Evolutionary conservation across 208 protist genomes (phyloP).

Genomic region (Angomonas deanei): DNA sequence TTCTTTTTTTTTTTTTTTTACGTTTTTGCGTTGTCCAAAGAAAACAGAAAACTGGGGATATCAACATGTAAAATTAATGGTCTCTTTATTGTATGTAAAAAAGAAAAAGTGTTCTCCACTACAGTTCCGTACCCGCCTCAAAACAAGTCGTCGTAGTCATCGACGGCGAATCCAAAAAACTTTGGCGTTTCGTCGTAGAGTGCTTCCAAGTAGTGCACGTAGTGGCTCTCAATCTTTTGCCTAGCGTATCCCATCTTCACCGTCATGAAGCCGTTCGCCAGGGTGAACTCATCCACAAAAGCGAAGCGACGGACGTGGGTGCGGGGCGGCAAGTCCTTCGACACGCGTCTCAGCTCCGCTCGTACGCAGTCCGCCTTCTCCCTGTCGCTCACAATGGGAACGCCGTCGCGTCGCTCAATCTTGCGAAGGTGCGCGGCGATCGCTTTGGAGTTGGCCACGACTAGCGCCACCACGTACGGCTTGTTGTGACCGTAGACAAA

Average conservation of each 20-base stretch:
- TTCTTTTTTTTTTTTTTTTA: slow-evolving; percentile 3
- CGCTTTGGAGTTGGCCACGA: slow-evolving; percentile 81
- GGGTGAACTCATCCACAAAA: slow-evolving; percentile 87
- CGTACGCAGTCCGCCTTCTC: slow-evolving; percentile 89
- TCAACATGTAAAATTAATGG: not conserved
- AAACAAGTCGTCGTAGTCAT: slow-evolving; percentile 91
- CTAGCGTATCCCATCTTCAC: slow-evolving; percentile 85
- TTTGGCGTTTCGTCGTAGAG: slow-evolving; percentile 88
- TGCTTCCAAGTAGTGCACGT: slow-evolving; percentile 87
- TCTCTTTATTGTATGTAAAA: slow-evolving; percentile 4
- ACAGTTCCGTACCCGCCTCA: too few species aligned
- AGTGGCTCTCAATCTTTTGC: slow-evolving; percentile 81
- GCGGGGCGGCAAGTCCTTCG: slow-evolving; percentile 65
- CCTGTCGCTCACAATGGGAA: slow-evolving; percentile 82
- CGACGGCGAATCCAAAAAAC: slow-evolving; percentile 89
- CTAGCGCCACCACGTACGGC: slow-evolving; percentile 71
- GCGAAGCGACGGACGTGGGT: slow-evolving; percentile 84
- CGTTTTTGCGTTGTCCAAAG: not conserved
- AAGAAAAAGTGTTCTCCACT: not conserved
- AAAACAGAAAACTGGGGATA: not conserved
- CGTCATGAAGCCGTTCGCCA: slow-evolving; percentile 88
- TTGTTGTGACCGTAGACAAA: slow-evolving; percentile 73
- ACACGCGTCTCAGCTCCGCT: slow-evolving; percentile 75
- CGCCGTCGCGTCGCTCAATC: slow-evolving; percentile 84
- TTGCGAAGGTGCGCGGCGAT: slow-evolving; percentile 83